phyloP scores from a whole-genome alignment of 495 filamentous ascomycete genomes.

The Pseudomonodictys pantanalensis region DNA sequence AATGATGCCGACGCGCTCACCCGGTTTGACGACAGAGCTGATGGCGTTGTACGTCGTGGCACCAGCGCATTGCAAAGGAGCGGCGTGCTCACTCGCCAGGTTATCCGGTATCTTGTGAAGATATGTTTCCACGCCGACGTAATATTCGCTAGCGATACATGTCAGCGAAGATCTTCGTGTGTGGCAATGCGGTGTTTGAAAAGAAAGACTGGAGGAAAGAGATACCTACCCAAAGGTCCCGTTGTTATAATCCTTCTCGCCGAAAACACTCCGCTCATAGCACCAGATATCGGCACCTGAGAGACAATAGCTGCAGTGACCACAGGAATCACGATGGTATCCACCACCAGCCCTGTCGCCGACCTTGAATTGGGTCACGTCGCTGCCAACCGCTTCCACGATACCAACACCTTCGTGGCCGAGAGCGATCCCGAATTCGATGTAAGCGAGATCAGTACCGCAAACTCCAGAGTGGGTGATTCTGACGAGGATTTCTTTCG shows the following conservation, averaged over 20 bases:
- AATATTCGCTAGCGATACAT: conserved; percentile 28
- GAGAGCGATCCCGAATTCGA: conserved; percentile 42
- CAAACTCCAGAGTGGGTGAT: conserved; percentile 31
- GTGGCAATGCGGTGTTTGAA: too few relatives aligned
- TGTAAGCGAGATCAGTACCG: conserved; percentile 17
- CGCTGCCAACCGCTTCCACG: conserved; percentile 47
- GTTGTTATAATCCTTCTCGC: conserved; percentile 24
- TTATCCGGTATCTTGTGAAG: conserved; percentile 29
- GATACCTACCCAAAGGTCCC: too few relatives aligned
- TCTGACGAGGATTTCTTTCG: conserved; percentile 24
- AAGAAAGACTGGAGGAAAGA: too few relatives aligned
- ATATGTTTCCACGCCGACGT: conserved; percentile 31
- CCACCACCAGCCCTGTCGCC: conserved; percentile 49
- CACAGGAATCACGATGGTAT: conserved; percentile 39
- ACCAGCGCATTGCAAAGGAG: conserved; percentile 32
- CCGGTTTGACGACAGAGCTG: conserved; percentile 47
- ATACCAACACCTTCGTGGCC: conserved; percentile 56
- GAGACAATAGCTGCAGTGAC: conserved; percentile 32
- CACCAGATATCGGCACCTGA: conserved; percentile 29
- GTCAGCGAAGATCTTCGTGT: too few relatives aligned
- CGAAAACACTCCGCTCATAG: conserved; percentile 19
- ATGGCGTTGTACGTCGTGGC: conserved; percentile 47
- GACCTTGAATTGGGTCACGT: conserved; percentile 43
- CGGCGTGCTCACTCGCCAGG: conserved; percentile 22
- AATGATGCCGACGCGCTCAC: conserved; percentile 57